Percentiles rank a stretch among this genome's conserved stretches.
phyloP scores from a whole-genome alignment of 1,284 basidiomycete genomes.

The Ustilago hordei region DNA sequence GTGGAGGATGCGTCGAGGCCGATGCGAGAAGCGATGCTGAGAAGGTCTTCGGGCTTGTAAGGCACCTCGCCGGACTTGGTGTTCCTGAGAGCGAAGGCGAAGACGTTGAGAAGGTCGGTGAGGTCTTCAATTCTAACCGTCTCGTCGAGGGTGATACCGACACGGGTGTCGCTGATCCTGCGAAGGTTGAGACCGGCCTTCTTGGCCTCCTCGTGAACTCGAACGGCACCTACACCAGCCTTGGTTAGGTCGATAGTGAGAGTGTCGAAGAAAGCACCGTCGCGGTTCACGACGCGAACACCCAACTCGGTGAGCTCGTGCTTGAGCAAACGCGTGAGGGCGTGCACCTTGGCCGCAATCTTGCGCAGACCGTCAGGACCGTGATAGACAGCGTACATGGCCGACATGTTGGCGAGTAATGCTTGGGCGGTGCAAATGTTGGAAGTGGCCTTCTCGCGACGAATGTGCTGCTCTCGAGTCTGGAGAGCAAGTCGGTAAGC shows the following conservation, averaged over 20 bases:
- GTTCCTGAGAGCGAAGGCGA: slow-evolving; percentile 73
- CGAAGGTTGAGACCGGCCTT: slow-evolving; percentile 86
- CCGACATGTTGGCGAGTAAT: slow-evolving; percentile 67
- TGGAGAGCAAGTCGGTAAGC: slow-evolving; percentile 94
- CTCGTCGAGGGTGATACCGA: slow-evolving; percentile 94
- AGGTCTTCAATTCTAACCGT: slow-evolving; percentile 77
- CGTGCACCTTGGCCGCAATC: slow-evolving; percentile 90
- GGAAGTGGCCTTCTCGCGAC: slow-evolving; percentile 68
- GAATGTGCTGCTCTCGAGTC: slow-evolving; percentile 70
- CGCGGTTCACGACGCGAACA: slow-evolving; percentile 74
- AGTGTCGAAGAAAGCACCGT: slow-evolving; percentile 87
- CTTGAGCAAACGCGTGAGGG: slow-evolving; percentile 85
- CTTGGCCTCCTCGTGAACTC: slow-evolving; percentile 79
- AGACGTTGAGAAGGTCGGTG: slow-evolving; percentile 83
- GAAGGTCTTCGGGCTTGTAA: slow-evolving; percentile 60
- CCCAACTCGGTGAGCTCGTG: slow-evolving; percentile 79
- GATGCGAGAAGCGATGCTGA: slow-evolving; percentile 49
- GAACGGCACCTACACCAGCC: slow-evolving; percentile 75
- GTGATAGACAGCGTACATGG: slow-evolving; percentile 82
- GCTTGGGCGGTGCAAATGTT: slow-evolving; percentile 70
- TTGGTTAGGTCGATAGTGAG: slow-evolving; percentile 84
- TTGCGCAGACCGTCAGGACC: slow-evolving; percentile 86
- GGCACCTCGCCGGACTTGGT: slow-evolving; percentile 67
- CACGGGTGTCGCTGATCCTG: slow-evolving; percentile 78
- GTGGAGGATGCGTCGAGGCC: slow-evolving; percentile 53